These are phyloP conservation scores for Zygoascus bituminiphila DNA, from an alignment of 805 yeast species.

Conservation along the genomic window DNA sequence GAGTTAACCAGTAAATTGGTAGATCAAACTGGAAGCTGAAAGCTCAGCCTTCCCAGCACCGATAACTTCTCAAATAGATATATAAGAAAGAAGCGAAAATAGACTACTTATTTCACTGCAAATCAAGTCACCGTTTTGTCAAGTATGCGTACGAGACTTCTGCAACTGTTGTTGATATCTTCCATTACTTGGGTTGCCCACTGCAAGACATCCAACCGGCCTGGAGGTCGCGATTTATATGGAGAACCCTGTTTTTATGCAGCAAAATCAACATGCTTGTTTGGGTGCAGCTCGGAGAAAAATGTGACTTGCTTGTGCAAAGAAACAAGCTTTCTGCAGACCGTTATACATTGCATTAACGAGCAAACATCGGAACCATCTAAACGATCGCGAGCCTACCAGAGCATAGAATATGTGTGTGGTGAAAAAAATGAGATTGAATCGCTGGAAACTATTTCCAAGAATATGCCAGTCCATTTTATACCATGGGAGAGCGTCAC, in stretches of 20 bases:
- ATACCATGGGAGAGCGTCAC: not conserved
- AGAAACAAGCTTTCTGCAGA: slow-evolving; percentile 4
- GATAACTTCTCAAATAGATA: too few species aligned
- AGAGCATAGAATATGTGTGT: slow-evolving; percentile 4
- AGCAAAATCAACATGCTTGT: slow-evolving; percentile 1
- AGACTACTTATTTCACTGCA: too few species aligned
- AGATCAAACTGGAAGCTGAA: too few species aligned
- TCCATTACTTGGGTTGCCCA: too few species aligned
- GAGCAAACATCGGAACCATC: not conserved
- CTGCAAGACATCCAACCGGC: not conserved
- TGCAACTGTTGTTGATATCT: not conserved
- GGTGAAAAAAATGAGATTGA: not conserved
- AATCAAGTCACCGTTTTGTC: too few species aligned
- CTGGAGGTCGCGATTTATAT: not conserved
- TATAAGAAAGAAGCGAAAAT: too few species aligned
- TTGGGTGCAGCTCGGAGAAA: slow-evolving; percentile 5
- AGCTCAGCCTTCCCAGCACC: too few species aligned
- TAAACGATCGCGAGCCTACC: not conserved
- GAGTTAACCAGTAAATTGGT: too few species aligned
- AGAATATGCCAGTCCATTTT: not conserved
- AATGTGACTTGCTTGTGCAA: slow-evolving; percentile 3
- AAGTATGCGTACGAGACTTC: not conserved
- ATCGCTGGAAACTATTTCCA: not conserved
- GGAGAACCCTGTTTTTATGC: slow-evolving; percentile 12
- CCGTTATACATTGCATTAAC: slow-evolving; percentile 7